Percentiles rank a stretch among this genome's conserved stretches.
These are phyloP conservation scores for Sonneratia caseolaris DNA, from an alignment of 345 rosid genomes.

Conservation along the genomic window DNA sequence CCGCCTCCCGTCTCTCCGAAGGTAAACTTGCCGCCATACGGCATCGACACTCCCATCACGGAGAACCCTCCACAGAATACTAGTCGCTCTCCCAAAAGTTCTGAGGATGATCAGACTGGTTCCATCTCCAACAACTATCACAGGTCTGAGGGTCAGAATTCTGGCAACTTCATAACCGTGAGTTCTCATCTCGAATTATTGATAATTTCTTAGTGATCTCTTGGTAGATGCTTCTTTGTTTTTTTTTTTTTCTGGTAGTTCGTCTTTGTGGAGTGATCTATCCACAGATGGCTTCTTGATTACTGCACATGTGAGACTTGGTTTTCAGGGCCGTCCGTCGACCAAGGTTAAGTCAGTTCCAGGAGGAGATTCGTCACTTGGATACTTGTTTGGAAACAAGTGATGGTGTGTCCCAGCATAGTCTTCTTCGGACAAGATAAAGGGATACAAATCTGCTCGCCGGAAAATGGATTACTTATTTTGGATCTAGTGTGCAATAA, in stretches of 20 bases:
- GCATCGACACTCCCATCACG: slow-evolving; percentile 22
- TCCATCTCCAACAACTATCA: slow-evolving; percentile 41
- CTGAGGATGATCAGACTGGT: slow-evolving; percentile 15
- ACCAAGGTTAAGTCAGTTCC: slow-evolving; percentile 69
- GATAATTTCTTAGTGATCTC: neutral
- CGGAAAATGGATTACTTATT: too few species aligned
- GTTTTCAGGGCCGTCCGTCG: slow-evolving; percentile 54
- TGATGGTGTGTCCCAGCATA: slow-evolving; percentile 7
- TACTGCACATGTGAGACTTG: too few species aligned
- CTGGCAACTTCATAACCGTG: slow-evolving; percentile 63
- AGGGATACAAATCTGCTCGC: too few species aligned
- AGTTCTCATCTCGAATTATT: slow-evolving; percentile 9
- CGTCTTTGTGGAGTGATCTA: too few species aligned
- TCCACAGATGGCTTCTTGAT: too few species aligned
- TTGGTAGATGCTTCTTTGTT: too few species aligned
- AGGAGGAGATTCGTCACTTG: slow-evolving; percentile 64
- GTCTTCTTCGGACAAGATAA: too few species aligned
- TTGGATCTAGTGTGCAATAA: too few species aligned
- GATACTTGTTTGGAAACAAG: slow-evolving; percentile 68
- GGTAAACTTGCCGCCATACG: slow-evolving; percentile 52
- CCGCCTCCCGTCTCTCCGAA: slow-evolving; percentile 30
- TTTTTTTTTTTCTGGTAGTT: too few species aligned
- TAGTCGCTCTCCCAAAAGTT: slow-evolving; percentile 5
- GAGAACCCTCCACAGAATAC: slow-evolving; percentile 17
- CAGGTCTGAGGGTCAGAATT: slow-evolving; percentile 54